Conservation (phyloP, 768 basidiomycete species). For the Boletus insuetus region DNA sequence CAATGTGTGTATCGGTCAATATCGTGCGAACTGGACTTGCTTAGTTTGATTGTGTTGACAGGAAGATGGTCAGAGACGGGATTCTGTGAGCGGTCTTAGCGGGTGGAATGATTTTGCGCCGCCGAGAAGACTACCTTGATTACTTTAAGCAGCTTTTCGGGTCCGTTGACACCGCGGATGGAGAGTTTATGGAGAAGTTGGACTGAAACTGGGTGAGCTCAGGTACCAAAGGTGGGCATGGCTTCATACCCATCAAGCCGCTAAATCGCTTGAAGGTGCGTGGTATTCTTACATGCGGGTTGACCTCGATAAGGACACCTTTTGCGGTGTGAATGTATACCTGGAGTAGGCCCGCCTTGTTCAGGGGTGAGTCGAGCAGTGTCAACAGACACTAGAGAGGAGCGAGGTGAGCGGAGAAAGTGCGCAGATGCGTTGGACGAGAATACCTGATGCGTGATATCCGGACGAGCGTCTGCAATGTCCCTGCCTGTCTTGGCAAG, state of each 20-base stretch:
- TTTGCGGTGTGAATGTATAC: slow-evolving; percentile 98
- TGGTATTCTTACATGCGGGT: slow-evolving; percentile 96
- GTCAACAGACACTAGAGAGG: slow-evolving; percentile 84
- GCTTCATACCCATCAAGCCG: slow-evolving; percentile 86
- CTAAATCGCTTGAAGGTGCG: slow-evolving; percentile 98
- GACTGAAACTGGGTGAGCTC: slow-evolving; percentile 46
- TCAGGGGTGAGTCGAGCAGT: slow-evolving; percentile 93
- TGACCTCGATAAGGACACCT: slow-evolving; percentile 96
- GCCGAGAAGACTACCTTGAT: slow-evolving; percentile 65
- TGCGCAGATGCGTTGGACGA: slow-evolving; percentile 15
- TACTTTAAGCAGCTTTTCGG: slow-evolving; percentile 95
- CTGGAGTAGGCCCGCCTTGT: slow-evolving; percentile 95
- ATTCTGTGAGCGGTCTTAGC: slow-evolving; percentile 52
- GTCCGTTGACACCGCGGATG: slow-evolving; percentile 93
- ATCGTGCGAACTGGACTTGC: slow-evolving; percentile 45
- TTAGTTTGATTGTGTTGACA: slow-evolving; percentile 92
- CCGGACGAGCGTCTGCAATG: slow-evolving; percentile 98
- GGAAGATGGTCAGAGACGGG: slow-evolving; percentile 94
- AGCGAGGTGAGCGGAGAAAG: not conserved
- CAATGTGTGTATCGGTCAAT: slow-evolving; percentile 2
- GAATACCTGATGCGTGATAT: slow-evolving; percentile 94
- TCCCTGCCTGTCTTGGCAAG: slow-evolving; percentile 96
- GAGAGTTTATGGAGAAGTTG: slow-evolving; percentile 96
- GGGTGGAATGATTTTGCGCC: not conserved
- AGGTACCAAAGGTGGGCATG: not conserved